Conservation (phyloP, 2,329 filamentous ascomycete genomes). For the Penicillium sp. region DNA sequence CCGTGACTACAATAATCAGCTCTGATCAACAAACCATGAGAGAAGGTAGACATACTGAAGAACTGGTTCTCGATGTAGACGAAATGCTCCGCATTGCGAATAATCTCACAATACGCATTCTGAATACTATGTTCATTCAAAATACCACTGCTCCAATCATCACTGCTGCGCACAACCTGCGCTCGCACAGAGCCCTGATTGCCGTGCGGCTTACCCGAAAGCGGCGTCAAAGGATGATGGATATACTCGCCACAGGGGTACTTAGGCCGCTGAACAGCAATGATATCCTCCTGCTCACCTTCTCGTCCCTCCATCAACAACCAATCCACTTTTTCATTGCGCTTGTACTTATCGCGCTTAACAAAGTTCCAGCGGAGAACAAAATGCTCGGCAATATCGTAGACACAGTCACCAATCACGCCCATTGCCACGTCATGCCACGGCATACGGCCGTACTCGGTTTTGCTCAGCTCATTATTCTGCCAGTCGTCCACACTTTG, state of each 20-base stretch:
- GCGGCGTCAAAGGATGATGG: conserved; percentile 70
- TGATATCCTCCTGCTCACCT: conserved; percentile 76
- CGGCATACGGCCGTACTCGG: conserved; percentile 90
- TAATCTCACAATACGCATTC: conserved; percentile 82
- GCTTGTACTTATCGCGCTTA: conserved; percentile 97
- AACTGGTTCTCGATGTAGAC: conserved; percentile 99
- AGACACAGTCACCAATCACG: conserved; percentile 81
- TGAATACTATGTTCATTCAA: conserved; percentile 79
- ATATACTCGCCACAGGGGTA: conserved; percentile 87
- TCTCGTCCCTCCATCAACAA: conserved; percentile 73
- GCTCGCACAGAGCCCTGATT: conserved; percentile 73
- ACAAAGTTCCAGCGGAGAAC: conserved; percentile 93
- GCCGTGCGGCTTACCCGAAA: conserved; percentile 64
- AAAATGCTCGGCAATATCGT: conserved; percentile 95
- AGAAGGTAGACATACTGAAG: conserved; percentile 62
- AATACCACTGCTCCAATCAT: conserved; percentile 92
- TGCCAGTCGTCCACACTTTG: conserved; percentile 89
- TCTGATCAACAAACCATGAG: neutral
- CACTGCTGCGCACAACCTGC: conserved; percentile 84
- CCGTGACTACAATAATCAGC: conserved; percentile 59
- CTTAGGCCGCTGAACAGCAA: conserved; percentile 84
- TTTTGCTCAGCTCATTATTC: conserved; percentile 86
- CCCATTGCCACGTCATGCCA: conserved; percentile 98
- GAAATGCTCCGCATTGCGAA: conserved; percentile 82
- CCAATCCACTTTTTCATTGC: conserved; percentile 81